Conservation (phyloP, 768 basidiomycete genomes). For the Suillus subalutaceus region DNA sequence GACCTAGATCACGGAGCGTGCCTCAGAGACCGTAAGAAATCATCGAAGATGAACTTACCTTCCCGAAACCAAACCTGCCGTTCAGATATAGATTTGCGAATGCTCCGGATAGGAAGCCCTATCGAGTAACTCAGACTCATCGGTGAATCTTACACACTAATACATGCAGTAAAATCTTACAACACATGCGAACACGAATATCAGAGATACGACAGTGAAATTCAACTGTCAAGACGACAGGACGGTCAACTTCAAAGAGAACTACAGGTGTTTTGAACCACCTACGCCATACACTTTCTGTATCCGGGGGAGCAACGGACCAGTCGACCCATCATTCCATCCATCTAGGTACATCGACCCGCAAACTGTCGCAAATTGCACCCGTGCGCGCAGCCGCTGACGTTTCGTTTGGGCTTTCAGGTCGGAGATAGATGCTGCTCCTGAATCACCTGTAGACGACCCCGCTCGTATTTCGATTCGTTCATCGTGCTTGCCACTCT, state of each 20-base stretch:
- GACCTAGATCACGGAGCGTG: conserved; percentile 17
- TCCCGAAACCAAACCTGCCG: conserved; percentile 36
- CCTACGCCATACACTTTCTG: conserved; percentile 56
- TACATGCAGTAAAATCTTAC: conserved; percentile 28
- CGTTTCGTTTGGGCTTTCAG: conserved; percentile 12
- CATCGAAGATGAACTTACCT: conserved; percentile 20
- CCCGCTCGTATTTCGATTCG: background rate
- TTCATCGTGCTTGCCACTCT: background rate
- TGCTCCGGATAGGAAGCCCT: conserved; percentile 39
- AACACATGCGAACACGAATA: conserved; percentile 54
- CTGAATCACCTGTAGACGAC: background rate
- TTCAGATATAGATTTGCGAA: conserved; percentile 33
- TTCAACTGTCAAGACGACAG: conserved; percentile 39
- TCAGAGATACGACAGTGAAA: conserved; percentile 54
- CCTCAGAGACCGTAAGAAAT: background rate
- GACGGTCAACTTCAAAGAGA: background rate
- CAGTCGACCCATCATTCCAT: conserved; percentile 79
- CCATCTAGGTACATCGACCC: conserved; percentile 64
- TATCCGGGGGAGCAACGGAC: conserved; percentile 74
- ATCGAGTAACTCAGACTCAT: background rate
- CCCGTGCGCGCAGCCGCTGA: conserved; percentile 21
- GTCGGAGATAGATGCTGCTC: background rate
- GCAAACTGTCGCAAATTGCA: conserved; percentile 62
- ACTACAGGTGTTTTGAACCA: background rate
- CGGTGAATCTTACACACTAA: background rate